Base-by-base conservation (phyloP, 345 rosid genomes). In the Trapa incisa region DNA sequence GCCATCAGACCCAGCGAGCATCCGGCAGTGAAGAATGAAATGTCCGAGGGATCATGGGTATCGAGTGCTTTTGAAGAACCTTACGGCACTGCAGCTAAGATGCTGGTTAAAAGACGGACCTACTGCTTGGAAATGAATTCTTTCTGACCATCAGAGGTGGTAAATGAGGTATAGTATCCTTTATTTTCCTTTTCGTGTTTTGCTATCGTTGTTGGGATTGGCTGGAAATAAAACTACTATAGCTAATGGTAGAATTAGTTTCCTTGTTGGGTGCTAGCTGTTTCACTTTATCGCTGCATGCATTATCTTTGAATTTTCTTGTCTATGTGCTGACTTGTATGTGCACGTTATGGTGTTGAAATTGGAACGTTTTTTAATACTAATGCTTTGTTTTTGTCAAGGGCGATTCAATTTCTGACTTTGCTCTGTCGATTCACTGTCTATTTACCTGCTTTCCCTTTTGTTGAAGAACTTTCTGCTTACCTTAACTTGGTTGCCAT, bases 51-150 rank as follows among this genome's bases (percentile, higher is more conserved):
- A 11, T 84, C 83, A 65, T 91, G 96, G 93, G 79, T 94, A 36
- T 83, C 91, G 5, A 71, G 89, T 2, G 96, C 93, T 1, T 91
- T 94, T 32, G 89, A 89, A 52, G 99, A 86, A 79, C 93, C 96
- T 8, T 91, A 87, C 69, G 88, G 86, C n/a, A 85, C 89, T 0
- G 96, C 96, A 13, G 96, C 91, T 3, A 87, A 81, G 83, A 87
- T 94, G 96, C 79, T 94, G 9, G 85, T 86, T 8, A 94, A 89
- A 79, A 80, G 99, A 74, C 86, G 85, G 79, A 94, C 96, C 37
- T 91, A 94, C 74, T 94, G 96, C 74, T 76, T 94, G 77, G 99
- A 94, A 83, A 94, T 94, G 99, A 94, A 94, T 84, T 91, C 97
- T 17, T 91, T 94, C 72, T 94, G 82, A 88, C 67, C 43, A 41